Conservation (phyloP, 305 asterid species). For the Coffea humblotiana region DNA sequence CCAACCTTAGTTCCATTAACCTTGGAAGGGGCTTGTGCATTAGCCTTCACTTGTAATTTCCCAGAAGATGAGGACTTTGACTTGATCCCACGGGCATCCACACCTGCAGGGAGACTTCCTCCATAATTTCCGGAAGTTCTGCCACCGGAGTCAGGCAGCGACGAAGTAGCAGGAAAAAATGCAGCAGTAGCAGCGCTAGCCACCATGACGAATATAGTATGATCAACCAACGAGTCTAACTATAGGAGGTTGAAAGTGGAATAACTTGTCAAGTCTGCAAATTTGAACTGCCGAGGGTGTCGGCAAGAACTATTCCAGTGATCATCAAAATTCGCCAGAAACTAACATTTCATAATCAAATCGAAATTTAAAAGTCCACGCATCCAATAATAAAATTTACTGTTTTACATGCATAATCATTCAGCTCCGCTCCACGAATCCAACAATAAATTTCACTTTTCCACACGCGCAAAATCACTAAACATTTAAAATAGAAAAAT, state of each 20-base stretch:
- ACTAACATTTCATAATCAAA: constrained; percentile 19
- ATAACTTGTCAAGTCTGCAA: constrained; percentile 9
- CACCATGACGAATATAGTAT: constrained; percentile 49
- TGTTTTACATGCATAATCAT: neutral
- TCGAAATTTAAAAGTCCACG: neutral
- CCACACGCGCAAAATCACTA: neutral
- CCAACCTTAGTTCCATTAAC: constrained; percentile 91
- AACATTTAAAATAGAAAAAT: neutral
- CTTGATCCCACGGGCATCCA: constrained; percentile 64
- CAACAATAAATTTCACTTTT: neutral
- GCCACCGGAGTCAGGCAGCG: constrained; percentile 54
- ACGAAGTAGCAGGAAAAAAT: constrained; percentile 56
- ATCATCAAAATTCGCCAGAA: constrained; percentile 31
- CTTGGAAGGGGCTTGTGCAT: constrained; percentile 85
- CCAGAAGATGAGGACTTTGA: constrained; percentile 65
- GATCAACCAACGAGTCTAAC: constrained; percentile 8
- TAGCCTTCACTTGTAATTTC: constrained; percentile 65
- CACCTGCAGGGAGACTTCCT: constrained; percentile 55
- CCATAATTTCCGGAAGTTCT: constrained; percentile 57
- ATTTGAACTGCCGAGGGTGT: constrained; percentile 18
- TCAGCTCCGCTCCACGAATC: neutral
- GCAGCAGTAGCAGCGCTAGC: constrained; percentile 77
- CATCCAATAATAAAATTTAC: constrained; percentile 11
- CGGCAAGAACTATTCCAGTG: constrained; percentile 18
- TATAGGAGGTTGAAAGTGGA: constrained; percentile 14